Evolutionary conservation across 176 grass and related monocot species (phyloP).

Genomic region (Triticum dicoccoides): DNA sequence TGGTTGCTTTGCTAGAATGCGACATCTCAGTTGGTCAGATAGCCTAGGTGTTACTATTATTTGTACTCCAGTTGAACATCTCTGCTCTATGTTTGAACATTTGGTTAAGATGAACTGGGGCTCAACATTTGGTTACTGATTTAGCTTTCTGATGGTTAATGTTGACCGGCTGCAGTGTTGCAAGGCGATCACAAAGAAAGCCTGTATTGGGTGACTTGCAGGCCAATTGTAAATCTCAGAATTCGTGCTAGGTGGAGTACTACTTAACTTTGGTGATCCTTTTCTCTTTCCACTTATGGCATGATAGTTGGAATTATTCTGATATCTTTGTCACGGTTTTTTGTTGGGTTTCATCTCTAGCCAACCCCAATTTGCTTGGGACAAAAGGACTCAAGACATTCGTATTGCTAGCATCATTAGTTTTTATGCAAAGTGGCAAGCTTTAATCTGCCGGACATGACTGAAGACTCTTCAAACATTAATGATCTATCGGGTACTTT

Average conservation of each 20-base stretch:
- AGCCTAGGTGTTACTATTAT: background rate
- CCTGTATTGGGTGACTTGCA: constrained; percentile 82
- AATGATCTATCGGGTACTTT: constrained; percentile 74
- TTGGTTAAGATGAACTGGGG: background rate
- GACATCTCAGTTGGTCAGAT: background rate
- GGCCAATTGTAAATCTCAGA: constrained; percentile 81
- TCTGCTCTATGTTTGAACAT: background rate
- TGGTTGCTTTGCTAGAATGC: background rate
- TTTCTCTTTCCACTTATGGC: background rate
- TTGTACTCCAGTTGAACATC: background rate
- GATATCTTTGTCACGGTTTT: background rate
- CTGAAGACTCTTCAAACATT: constrained; percentile 77
- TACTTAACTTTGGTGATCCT: constrained; percentile 8
- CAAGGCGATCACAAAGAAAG: constrained; percentile 74
- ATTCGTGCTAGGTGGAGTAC: constrained; percentile 65
- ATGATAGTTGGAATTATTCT: constrained; percentile 8
- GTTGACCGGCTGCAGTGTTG: constrained; percentile 69
- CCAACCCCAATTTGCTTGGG: too few relatives aligned
- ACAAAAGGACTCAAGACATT: background rate
- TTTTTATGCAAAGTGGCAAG: constrained; percentile 45
- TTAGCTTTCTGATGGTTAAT: constrained; percentile 24
- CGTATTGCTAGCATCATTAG: background rate
- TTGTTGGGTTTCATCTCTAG: background rate
- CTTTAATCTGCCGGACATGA: constrained; percentile 62
- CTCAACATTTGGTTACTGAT: background rate